These are phyloP conservation scores for Lolium multiflorum DNA, from an alignment of 176 grass and related monocot genomes.

Conservation along the genomic window DNA sequence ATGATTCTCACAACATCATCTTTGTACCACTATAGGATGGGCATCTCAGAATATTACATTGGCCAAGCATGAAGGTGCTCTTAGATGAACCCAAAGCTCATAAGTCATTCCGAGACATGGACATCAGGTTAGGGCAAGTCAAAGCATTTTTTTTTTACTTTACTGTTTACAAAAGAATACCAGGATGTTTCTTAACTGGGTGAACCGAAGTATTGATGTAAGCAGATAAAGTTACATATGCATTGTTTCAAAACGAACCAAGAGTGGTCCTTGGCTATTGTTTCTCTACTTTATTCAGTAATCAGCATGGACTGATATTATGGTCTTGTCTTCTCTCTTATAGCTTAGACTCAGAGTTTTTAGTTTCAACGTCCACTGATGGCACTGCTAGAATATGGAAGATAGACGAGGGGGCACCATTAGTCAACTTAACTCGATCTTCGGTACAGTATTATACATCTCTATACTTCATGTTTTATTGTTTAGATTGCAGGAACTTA, in stretches of 20 bases:
- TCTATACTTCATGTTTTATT: slow-evolving; percentile 9
- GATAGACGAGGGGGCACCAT: slow-evolving; percentile 75
- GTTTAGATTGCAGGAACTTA: slow-evolving; percentile 35
- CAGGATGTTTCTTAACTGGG: neutral
- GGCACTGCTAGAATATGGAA: slow-evolving; percentile 99
- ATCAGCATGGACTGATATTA: too few species aligned
- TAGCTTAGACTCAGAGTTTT: slow-evolving; percentile 96
- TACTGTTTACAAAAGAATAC: neutral
- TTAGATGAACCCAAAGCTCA: slow-evolving; percentile 98
- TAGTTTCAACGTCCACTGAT: slow-evolving; percentile 96
- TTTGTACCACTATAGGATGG: slow-evolving; percentile 71
- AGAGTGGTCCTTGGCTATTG: too few species aligned
- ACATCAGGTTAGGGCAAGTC: slow-evolving; percentile 78
- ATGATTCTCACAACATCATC: slow-evolving; percentile 25
- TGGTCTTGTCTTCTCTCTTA: slow-evolving; percentile 39
- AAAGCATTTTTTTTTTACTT: neutral
- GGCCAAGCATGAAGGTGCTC: slow-evolving; percentile 85
- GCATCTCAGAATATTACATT: slow-evolving; percentile 90
- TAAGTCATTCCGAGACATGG: slow-evolving; percentile 95
- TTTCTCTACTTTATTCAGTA: slow-evolving; percentile 30
- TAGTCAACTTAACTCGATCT: slow-evolving; percentile 79
- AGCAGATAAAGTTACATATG: slow-evolving; percentile 15
- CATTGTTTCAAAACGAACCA: slow-evolving; percentile 15
- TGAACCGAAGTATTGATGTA: slow-evolving; percentile 36
- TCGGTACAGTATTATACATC: slow-evolving; percentile 54